Evolutionary conservation across 2,329 filamentous ascomycete species (phyloP).

Genomic region (Aspergillus aculeatus): DNA sequence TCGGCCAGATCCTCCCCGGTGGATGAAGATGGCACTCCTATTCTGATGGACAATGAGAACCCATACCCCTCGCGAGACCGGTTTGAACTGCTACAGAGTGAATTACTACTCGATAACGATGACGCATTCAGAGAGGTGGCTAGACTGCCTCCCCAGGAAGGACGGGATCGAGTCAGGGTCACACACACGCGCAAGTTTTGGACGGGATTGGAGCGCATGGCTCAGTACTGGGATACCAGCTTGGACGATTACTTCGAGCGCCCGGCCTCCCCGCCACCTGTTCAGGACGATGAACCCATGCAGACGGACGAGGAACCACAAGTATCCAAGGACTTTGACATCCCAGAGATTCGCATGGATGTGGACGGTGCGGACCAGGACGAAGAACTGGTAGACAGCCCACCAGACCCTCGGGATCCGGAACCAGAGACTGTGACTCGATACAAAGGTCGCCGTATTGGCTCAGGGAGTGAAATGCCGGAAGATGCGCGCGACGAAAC

Average conservation of each 20-base stretch:
- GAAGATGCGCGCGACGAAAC: constrained; percentile 57
- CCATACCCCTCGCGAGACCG: constrained; percentile 49
- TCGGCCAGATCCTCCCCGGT: constrained; percentile 13
- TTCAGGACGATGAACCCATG: constrained; percentile 19
- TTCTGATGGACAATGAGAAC: constrained; percentile 49
- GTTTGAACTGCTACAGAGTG: constrained; percentile 50
- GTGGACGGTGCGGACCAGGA: constrained; percentile 17
- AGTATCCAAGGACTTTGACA: constrained; percentile 16
- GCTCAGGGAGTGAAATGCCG: constrained; percentile 58
- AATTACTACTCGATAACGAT: constrained; percentile 56
- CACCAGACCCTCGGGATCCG: background rate
- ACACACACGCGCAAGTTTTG: constrained; percentile 61
- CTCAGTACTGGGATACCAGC: constrained; percentile 63
- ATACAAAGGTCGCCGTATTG: constrained; percentile 61
- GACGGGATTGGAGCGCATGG: constrained; percentile 57
- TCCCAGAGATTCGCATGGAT: constrained; percentile 25
- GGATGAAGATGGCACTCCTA: constrained; percentile 27
- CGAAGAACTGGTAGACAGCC: background rate
- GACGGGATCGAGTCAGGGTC: constrained; percentile 50
- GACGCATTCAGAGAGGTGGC: constrained; percentile 58
- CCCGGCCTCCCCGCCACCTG: constrained; percentile 26
- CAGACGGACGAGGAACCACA: constrained; percentile 18
- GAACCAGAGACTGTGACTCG: constrained; percentile 24
- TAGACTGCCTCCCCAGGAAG: constrained; percentile 46
- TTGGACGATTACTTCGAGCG: constrained; percentile 56